Conservation (phyloP, 1,139 yeast species). For the Geotrichum europaeum region DNA sequence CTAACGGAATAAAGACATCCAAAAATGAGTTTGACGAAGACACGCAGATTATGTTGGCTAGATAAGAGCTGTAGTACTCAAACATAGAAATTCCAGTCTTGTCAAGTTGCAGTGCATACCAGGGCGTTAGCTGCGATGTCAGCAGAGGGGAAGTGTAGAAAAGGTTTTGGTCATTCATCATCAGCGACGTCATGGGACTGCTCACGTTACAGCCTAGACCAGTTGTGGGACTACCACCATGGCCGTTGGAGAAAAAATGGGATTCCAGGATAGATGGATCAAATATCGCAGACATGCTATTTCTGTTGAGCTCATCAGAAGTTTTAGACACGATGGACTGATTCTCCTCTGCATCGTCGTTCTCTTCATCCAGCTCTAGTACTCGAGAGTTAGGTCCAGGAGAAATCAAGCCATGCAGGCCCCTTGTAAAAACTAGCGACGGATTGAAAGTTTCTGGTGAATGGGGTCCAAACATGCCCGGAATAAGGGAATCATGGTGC, state of each 20-base stretch:
- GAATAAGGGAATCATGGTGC: neutral
- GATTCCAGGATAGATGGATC: neutral
- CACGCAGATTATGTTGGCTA: conserved; percentile 55
- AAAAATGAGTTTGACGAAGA: conserved; percentile 66
- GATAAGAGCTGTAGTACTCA: conserved; percentile 57
- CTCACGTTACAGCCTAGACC: neutral
- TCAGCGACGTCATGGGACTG: neutral
- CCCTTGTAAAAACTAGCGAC: neutral
- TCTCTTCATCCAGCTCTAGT: neutral
- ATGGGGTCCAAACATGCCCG: neutral
- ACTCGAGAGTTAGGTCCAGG: neutral
- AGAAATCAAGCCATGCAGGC: conserved; percentile 1
- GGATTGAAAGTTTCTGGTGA: neutral
- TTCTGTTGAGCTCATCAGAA: neutral
- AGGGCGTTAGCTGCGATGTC: conserved; percentile 12
- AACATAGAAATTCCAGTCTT: conserved; percentile 48
- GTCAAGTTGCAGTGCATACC: conserved; percentile 34
- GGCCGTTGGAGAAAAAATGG: neutral
- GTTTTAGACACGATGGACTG: neutral
- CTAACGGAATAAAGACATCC: conserved; percentile 72
- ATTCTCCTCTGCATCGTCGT: neutral
- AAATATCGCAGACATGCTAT: neutral
- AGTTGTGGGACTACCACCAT: neutral
- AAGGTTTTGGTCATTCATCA: neutral
- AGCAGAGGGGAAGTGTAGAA: neutral